Evolutionary conservation across 2,329 filamentous ascomycete genomes (phyloP).

Genomic region (Geoglossum cookeanum): DNA sequence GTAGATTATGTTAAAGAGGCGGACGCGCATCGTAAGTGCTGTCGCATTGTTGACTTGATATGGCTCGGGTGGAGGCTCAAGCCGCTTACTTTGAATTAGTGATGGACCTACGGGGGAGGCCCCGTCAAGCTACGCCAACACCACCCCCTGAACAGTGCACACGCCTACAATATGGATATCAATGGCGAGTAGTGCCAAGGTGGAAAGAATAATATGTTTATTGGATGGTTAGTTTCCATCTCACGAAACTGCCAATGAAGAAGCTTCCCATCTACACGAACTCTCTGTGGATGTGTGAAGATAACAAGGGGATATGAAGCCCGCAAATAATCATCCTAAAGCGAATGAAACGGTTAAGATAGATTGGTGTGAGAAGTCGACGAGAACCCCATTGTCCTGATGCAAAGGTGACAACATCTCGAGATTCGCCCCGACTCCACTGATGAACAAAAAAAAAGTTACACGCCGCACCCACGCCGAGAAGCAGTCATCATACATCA

Average conservation of each 20-base stretch:
- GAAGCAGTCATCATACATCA: slow-evolving; percentile 3
- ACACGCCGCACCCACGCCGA: not conserved
- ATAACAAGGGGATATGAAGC: not conserved
- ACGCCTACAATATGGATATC: not conserved
- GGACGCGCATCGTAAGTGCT: slow-evolving; percentile 10
- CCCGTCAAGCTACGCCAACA: too few species aligned
- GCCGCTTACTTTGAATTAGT: too few species aligned
- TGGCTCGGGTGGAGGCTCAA: too few species aligned
- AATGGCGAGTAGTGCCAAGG: not conserved
- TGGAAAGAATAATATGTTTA: not conserved
- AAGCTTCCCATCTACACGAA: not conserved
- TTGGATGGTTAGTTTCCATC: not conserved
- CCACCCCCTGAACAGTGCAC: too few species aligned
- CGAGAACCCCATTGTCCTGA: slow-evolving; percentile 1
- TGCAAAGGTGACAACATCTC: slow-evolving; percentile 2
- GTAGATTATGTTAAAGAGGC: slow-evolving; percentile 66
- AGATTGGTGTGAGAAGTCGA: slow-evolving; percentile 1
- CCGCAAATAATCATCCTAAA: not conserved
- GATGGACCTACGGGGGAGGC: too few species aligned
- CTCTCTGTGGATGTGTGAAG: not conserved
- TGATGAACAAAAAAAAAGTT: not conserved
- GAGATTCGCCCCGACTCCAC: slow-evolving; percentile 2
- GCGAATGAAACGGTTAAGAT: not conserved
- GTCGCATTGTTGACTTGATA: not conserved
- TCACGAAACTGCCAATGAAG: not conserved